Evolutionary conservation across 345 rosid species (phyloP).

Genomic region (Euphorbia tirucalli): DNA sequence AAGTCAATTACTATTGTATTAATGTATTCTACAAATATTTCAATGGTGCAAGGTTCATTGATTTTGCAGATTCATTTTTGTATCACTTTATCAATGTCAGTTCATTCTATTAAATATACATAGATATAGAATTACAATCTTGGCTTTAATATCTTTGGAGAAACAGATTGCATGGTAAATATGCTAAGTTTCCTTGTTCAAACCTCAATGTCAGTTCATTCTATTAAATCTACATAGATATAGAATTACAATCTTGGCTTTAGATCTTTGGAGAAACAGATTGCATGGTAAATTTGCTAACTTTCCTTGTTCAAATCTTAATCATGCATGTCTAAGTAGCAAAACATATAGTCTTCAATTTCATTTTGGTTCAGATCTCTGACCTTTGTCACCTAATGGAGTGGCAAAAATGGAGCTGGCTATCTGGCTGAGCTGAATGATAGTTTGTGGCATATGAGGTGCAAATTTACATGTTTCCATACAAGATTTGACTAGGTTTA

Average conservation of each 20-base stretch:
- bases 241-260: too few species aligned
- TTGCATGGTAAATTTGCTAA: too few species aligned
- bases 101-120: background rate
- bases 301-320: background rate
- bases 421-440: background rate
- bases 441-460: background rate
- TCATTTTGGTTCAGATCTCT: background rate
- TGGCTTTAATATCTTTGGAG: background rate
- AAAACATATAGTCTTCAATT: background rate
- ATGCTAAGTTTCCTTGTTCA: too few species aligned
- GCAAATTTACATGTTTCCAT: background rate
- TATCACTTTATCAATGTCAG: background rate
- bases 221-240: too few species aligned
- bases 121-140: background rate
- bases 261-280: too few species aligned
- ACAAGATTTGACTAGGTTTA: background rate
- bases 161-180: background rate
- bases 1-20: background rate
- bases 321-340: constrained; percentile 7
- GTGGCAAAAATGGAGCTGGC: background rate
- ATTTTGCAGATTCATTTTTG: background rate
- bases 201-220: too few species aligned
- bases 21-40: background rate
- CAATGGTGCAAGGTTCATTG: background rate
- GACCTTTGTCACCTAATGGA: background rate